Percentiles rank a stretch among this genome's conserved stretches.
phyloP scores from a whole-genome alignment of 805 yeast species.

The Candida quercuum region DNA sequence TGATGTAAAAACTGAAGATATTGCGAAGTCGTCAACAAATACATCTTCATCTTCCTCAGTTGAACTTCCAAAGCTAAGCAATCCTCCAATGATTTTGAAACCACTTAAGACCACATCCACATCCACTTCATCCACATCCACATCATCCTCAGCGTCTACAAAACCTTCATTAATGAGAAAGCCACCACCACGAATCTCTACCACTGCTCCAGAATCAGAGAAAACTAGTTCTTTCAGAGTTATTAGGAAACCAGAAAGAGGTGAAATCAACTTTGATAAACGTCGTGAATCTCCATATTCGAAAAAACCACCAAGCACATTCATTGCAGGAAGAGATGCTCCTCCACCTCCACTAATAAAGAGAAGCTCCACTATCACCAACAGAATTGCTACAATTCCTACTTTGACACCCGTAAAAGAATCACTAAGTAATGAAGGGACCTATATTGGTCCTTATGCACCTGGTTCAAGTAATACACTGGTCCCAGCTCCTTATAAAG shows the following conservation, averaged over 20 bases:
- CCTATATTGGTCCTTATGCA: conserved; percentile 31
- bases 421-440: conserved; percentile 18
- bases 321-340: conserved; percentile 66
- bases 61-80: too few relatives aligned
- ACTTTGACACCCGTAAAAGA: conserved; percentile 20
- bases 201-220: conserved; percentile 4
- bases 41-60: too few relatives aligned
- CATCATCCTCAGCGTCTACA: conserved; percentile 3
- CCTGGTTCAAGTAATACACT: conserved; percentile 38
- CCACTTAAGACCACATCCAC: neutral
- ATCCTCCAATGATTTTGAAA: too few relatives aligned
- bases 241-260: conserved; percentile 53
- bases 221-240: conserved; percentile 53
- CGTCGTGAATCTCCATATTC: conserved; percentile 71
- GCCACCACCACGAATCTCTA: too few relatives aligned
- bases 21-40: too few relatives aligned
- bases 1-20: too few relatives aligned
- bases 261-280: conserved; percentile 79
- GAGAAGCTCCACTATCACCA: conserved; percentile 4
- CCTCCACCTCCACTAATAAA: conserved; percentile 55
- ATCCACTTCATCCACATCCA: neutral
- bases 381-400: conserved; percentile 4
- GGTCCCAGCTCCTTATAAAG: conserved; percentile 36
- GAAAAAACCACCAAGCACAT: conserved; percentile 34
- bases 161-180: conserved; percentile 10